Evolutionary conservation across 2,329 filamentous ascomycete species (phyloP), one percentile per base, ranked within the genome.

Genomic region (Trichoderma atrobrunneum): DNA sequence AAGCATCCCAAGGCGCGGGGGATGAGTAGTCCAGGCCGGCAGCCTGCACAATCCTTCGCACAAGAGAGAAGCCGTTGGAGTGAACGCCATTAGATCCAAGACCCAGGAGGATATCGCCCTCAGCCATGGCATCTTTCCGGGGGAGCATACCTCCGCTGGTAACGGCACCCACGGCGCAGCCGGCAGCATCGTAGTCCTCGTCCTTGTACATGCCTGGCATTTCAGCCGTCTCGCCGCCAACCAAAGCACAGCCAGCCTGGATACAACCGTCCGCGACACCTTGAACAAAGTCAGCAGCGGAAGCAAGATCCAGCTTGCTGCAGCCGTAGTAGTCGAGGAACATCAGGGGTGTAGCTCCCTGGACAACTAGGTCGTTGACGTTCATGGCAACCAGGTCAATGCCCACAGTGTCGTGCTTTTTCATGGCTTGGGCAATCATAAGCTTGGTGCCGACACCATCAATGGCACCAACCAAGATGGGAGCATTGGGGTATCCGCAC

Each of bases 301-400:
- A 90, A 48, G 90, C 86, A 10, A 95, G 89, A 76, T 97, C 90
- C 26, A 99, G 89, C 81, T 92, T 92, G 81, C 93, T 94, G 87
- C 95, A 98, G 73, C 94, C 95, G 83, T 97, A 98, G 87, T 97
- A 98, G 85, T 99, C 96, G 74, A 98, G 90, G 88, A 99, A 98
- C 87, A 96, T 96, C 75, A 98, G 87, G 2, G 96, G 95, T 76
- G 96, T 93, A 14, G 96, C 96, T 70, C 96, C 96, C 84, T 98
- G 95, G 10, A 98, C 96, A 66, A 99, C 91, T 0, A 99, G 87
- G 79, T 99, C 96, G 82, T 99, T 99, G 80, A 98, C 96, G 81
- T 98, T 98, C 95, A 98, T 98, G 76, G 96, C 96, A 5, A 99
- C 96, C 43, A 99, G 88, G 80, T 99, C 96, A 77, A 99, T 94